phyloP scores from a whole-genome alignment of 164 flowering plant genomes.

The Macadamia tetraphylla region DNA sequence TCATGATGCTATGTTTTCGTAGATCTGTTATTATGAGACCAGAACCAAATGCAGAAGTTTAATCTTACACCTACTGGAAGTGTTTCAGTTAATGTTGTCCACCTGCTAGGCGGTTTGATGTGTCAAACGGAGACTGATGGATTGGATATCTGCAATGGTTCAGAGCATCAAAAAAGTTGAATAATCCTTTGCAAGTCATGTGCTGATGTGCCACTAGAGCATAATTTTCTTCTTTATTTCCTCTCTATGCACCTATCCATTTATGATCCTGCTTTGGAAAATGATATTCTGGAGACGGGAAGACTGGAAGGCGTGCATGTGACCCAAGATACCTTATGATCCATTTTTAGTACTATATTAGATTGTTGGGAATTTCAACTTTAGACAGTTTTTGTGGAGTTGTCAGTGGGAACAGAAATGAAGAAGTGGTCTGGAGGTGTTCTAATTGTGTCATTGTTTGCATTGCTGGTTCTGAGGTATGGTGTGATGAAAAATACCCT shows the following conservation, averaged over 20 bases:
- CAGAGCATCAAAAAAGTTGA: no score
- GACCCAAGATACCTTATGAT: not conserved
- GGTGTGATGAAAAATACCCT: slow-evolving; percentile 45
- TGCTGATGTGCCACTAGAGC: no score
- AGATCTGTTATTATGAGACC: not conserved
- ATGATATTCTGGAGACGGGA: not conserved
- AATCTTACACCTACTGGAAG: slow-evolving; percentile 3
- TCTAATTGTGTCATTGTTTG: slow-evolving; percentile 52
- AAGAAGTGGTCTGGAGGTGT: slow-evolving; percentile 78
- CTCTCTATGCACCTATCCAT: no score
- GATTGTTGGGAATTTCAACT: not conserved
- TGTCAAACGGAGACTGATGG: no score
- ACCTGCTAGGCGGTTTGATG: no score
- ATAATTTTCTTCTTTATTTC: no score
- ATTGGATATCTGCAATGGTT: no score
- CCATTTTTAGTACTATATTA: not conserved
- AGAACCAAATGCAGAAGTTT: not conserved
- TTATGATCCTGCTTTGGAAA: not conserved
- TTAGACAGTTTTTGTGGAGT: slow-evolving; percentile 8
- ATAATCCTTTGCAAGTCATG: no score
- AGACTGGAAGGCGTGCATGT: not conserved
- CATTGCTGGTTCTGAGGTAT: slow-evolving; percentile 66
- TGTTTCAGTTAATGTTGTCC: not conserved
- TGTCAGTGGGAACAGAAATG: slow-evolving; percentile 27
- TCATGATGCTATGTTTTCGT: not conserved